Base-by-base conservation (phyloP, 495 filamentous ascomycete genomes). In the Penicillium cinerascens region DNA sequence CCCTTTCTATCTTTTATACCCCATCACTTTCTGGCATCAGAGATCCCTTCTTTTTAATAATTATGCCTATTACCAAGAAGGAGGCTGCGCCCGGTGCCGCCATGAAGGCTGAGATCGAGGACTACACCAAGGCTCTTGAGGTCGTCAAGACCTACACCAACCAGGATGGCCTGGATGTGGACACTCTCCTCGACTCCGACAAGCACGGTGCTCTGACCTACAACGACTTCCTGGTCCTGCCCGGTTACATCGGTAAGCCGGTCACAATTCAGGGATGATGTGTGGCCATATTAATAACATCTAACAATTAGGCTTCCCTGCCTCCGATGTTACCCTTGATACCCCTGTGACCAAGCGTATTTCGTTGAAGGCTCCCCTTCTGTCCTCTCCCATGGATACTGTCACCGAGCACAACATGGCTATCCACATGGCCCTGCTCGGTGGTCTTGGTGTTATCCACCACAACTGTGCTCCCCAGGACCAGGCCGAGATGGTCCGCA, bases 371-470 rank as follows among this genome's bases (percentile, higher is more conserved):
- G 91, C 89, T 9, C 93, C 93, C 37, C 86, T 99, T 60, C 80
- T 96, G 42, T 97, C 95, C 21, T 97, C 92, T 21, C 95, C 93
- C 60, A 99, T 99, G 93, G 93, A 99, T 78, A 99, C 93, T 29
- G 93, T 99, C 63, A 99, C 93, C 13, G 93, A 97, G 74, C 87
- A 95, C 71, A 91, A 93, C 67, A 99, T 99, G 93, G 93, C 93
- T 45, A 97, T 99, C 61, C 89, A 96, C 76, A 96, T 99, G 87
- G 93, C 93, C 29, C 82, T 97, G 42, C 86, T 97, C 61, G 93
- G 93, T 70, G 93, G 93, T 65, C 79, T 99, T 27, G 93, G 93
- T 71, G 89, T 97, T 50, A 95, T 99, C 58, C 93, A 99, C 75
- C 95, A 99, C 82, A 99, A 99, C 79, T 99, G 93, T 78, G 91